These are phyloP conservation scores for Carallia pectinifolia DNA, from an alignment of 345 rosid genomes.

Conservation along the genomic window DNA sequence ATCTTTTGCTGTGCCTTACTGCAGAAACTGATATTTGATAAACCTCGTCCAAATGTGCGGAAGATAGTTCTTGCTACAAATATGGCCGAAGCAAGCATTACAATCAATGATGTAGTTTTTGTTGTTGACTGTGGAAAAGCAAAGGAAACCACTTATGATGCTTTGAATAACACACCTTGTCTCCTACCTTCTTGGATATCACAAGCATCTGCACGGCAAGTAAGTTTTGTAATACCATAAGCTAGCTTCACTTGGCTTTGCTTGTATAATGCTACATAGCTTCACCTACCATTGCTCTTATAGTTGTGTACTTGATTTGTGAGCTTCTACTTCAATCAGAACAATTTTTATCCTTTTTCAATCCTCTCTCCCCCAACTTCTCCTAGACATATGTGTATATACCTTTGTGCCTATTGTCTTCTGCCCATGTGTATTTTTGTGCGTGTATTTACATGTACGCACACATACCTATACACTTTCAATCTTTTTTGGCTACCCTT, in stretches of 20 bases:
- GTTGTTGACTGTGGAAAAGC: slow-evolving; percentile 99
- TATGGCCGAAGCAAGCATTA: slow-evolving; percentile 99
- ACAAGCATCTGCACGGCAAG: slow-evolving; percentile 92
- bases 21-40: slow-evolving; percentile 90
- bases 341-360: no score
- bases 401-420: no score
- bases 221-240: slow-evolving; percentile 31
- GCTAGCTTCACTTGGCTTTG: background rate
- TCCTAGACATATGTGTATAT: no score
- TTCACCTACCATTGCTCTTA: no score
- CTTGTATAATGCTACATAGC: no score
- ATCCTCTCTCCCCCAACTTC: no score
- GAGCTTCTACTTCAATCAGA: no score
- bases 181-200: slow-evolving; percentile 97
- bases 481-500: no score
- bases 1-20: slow-evolving; percentile 20
- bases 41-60: slow-evolving; percentile 72
- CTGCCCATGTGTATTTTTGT: no score
- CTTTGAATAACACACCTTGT: slow-evolving; percentile 98
- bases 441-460: no score
- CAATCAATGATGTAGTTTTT: slow-evolving; percentile 89
- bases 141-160: slow-evolving; percentile 99
- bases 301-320: no score
- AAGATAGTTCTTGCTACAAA: slow-evolving; percentile 94
- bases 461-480: no score